Percentiles rank a stretch among this genome's conserved stretches.
Evolutionary conservation across 352 stramenopile genomes (phyloP).

Genomic region (Phytophthora citrophthora): DNA sequence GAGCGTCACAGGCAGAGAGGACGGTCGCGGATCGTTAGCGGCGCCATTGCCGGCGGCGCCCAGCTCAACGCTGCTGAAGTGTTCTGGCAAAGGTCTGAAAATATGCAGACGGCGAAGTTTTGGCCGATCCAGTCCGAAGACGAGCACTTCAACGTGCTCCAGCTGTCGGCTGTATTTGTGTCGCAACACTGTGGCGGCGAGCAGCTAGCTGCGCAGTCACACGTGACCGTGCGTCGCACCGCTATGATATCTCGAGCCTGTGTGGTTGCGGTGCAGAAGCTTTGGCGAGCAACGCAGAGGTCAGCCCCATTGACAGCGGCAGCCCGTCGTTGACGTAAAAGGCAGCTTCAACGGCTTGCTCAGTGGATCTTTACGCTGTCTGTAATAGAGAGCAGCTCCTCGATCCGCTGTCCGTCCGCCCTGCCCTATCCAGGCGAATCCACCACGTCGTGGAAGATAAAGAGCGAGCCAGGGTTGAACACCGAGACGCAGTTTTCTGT

Average conservation of each 20-base stretch:
- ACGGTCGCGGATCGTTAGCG: background rate
- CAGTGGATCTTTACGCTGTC: conserved; percentile 22
- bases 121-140: background rate
- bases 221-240: background rate
- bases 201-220: conserved; percentile 4
- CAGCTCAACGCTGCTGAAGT: conserved; percentile 12
- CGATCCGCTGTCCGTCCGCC: conserved; percentile 7
- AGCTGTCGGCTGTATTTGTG: conserved; percentile 7
- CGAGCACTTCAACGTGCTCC: conserved; percentile 12
- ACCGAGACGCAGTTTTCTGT: conserved; percentile 27
- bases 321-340: conserved; percentile 5
- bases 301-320: background rate
- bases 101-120: background rate
- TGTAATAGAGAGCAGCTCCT: background rate
- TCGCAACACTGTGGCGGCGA: background rate
- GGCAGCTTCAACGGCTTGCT: conserved; percentile 3
- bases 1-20: background rate
- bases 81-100: conserved; percentile 3
- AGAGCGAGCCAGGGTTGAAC: conserved; percentile 9
- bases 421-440: conserved; percentile 16
- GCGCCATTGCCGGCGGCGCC: background rate
- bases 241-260: background rate
- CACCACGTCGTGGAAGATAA: conserved; percentile 6
- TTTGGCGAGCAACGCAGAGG: background rate
- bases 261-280: too few relatives aligned